A percentile compares a stretch with the other conserved stretches of the same genome.
Conservation (phyloP, 1,284 basidiomycete species). For the Dichomitus squalens region DNA sequence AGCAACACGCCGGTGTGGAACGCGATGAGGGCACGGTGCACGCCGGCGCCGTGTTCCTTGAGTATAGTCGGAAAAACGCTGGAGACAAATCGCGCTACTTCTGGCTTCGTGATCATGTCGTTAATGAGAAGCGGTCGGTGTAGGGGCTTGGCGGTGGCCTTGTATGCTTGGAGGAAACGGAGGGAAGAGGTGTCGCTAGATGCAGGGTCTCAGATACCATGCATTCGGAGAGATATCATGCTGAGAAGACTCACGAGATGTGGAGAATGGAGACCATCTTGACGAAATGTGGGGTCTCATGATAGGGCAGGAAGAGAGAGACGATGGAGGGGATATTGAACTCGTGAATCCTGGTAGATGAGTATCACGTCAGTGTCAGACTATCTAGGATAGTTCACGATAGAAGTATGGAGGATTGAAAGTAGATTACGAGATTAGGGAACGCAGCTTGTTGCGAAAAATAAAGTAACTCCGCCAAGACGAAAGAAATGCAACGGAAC, state of each 20-base stretch:
- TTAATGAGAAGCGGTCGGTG: constrained; percentile 68
- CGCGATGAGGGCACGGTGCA: constrained; percentile 77
- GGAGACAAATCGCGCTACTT: constrained; percentile 74
- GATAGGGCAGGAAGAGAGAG: constrained; percentile 89
- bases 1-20: constrained; percentile 87
- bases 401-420: neutral
- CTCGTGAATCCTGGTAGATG: constrained; percentile 76
- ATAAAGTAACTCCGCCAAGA: neutral
- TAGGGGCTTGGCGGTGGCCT: constrained; percentile 74
- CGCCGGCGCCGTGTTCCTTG: constrained; percentile 43
- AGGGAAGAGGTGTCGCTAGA: constrained; percentile 46
- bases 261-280: constrained; percentile 91
- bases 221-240: neutral
- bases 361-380: neutral
- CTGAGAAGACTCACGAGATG: constrained; percentile 54
- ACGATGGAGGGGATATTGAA: constrained; percentile 88
- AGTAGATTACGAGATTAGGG: neutral
- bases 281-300: constrained; percentile 93
- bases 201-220: neutral
- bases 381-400: no score
- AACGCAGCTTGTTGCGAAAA: neutral
- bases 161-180: constrained; percentile 79
- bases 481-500: constrained; percentile 24
- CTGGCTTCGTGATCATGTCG: constrained; percentile 71
- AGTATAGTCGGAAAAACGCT: constrained; percentile 65